Percentiles rank a stretch among this genome's conserved stretches.
phyloP scores from a whole-genome alignment of 2,329 filamentous ascomycete genomes.

The Pochonia chlamydosporia region DNA sequence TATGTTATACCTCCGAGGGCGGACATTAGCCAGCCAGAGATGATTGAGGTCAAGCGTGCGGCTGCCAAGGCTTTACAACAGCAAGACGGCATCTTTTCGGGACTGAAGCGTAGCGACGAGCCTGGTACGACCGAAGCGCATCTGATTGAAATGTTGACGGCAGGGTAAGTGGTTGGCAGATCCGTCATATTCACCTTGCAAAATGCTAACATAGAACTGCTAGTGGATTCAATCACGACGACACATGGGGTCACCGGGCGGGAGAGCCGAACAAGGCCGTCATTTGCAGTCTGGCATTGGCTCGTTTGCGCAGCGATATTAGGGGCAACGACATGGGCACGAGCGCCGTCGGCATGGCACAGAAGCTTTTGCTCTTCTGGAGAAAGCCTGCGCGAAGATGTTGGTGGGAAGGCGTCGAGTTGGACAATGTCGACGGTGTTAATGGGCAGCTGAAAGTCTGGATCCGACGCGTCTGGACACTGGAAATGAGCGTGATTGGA shows the following conservation, averaged over 20 bases:
- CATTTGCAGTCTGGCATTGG: constrained; percentile 91
- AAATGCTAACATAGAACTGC: background rate
- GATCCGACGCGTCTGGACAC: constrained; percentile 96
- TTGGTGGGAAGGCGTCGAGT: constrained; percentile 98
- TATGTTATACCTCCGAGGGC: constrained; percentile 86
- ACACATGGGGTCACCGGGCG: constrained; percentile 93
- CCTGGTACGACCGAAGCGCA: constrained; percentile 95
- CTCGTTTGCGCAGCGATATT: constrained; percentile 87
- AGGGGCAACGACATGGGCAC: constrained; percentile 69
- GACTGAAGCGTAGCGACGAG: constrained; percentile 90
- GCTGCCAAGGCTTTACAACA: constrained; percentile 79
- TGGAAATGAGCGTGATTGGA: constrained; percentile 95
- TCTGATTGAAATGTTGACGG: constrained; percentile 97
- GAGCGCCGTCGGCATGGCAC: constrained; percentile 92
- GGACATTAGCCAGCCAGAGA: constrained; percentile 80
- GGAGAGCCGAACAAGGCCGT: constrained; percentile 97
- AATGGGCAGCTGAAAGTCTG: constrained; percentile 93
- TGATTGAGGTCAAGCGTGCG: constrained; percentile 94
- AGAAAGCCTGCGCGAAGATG: constrained; percentile 91
- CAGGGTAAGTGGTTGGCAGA: constrained; percentile 61
- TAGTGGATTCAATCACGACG: constrained; percentile 94
- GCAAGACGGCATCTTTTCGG: constrained; percentile 94
- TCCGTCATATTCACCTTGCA: background rate
- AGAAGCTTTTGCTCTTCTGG: constrained; percentile 97
- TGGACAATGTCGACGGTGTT: constrained; percentile 83